Percentiles rank a stretch among this genome's conserved stretches.
Evolutionary conservation across 2,329 filamentous ascomycete species (phyloP).

Genomic region (Mollisiaceae sp.): DNA sequence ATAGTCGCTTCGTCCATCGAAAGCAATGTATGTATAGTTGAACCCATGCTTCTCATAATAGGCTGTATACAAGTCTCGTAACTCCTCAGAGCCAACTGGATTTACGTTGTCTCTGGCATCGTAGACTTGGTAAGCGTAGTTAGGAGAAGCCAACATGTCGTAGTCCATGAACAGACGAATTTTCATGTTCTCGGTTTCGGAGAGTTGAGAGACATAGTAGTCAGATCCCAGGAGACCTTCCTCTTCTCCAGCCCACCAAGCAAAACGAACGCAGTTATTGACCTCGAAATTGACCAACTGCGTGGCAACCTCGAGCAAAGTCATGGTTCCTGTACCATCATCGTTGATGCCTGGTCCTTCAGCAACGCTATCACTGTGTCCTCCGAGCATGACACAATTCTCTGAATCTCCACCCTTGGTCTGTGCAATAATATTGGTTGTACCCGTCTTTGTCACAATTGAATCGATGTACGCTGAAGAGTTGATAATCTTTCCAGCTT

Average conservation of each 20-base stretch:
- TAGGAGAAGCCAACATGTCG: conserved; percentile 71
- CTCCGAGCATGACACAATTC: conserved; percentile 70
- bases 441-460: conserved; percentile 49
- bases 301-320: conserved; percentile 65
- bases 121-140: conserved; percentile 73
- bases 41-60: conserved; percentile 68
- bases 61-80: conserved; percentile 69
- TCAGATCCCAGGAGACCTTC: conserved; percentile 68
- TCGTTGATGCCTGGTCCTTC: conserved; percentile 60
- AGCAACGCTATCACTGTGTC: conserved; percentile 65
- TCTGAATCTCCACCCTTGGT: conserved; percentile 62
- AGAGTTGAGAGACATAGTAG: conserved; percentile 62
- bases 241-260: conserved; percentile 72
- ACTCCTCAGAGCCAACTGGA: conserved; percentile 72
- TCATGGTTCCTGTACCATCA: conserved; percentile 47
- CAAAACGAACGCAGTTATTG: conserved; percentile 70
- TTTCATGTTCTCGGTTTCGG: conserved; percentile 62
- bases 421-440: conserved; percentile 65
- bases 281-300: conserved; percentile 62
- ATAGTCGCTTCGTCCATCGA: conserved; percentile 82
- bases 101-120: conserved; percentile 72
- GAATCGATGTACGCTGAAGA: conserved; percentile 65
- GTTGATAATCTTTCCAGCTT: conserved; percentile 54
- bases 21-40: conserved; percentile 73
- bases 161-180: conserved; percentile 73